A percentile compares a stretch with the other conserved stretches of the same genome.
Conservation (phyloP, 805 yeast species). For the Starmerella potacharoeniae region DNA sequence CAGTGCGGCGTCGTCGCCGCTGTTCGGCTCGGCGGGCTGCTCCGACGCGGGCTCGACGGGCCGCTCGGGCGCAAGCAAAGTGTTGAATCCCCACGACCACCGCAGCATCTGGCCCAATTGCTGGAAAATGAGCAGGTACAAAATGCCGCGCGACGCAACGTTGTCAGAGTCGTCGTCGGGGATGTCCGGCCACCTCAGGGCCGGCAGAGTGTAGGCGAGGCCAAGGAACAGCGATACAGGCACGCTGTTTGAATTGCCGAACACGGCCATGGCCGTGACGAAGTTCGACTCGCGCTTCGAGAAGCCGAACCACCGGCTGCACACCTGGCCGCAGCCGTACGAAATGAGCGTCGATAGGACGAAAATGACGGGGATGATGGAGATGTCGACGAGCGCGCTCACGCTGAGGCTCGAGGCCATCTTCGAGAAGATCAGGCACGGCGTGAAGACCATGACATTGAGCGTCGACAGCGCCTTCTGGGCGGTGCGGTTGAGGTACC, state of each 20-base stretch:
- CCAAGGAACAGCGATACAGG: slow-evolving; percentile 84
- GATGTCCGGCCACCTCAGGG: slow-evolving; percentile 46
- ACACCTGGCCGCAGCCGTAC: slow-evolving; percentile 45
- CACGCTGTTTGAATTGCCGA: slow-evolving; percentile 88
- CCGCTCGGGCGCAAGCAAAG: slow-evolving; percentile 36
- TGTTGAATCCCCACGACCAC: slow-evolving; percentile 67
- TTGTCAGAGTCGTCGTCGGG: slow-evolving; percentile 43
- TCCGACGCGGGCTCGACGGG: background rate
- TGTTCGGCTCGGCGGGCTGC: background rate
- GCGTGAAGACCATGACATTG: slow-evolving; percentile 88
- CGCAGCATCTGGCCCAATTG: slow-evolving; percentile 56
- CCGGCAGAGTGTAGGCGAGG: slow-evolving; percentile 47
- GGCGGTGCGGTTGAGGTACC: slow-evolving; percentile 56
- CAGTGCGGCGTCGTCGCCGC: background rate
- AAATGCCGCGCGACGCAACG: slow-evolving; percentile 51
- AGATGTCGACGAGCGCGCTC: slow-evolving; percentile 65
- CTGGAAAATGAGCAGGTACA: slow-evolving; percentile 51
- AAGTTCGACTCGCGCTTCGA: slow-evolving; percentile 73
- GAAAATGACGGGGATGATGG: slow-evolving; percentile 74
- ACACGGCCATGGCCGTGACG: slow-evolving; percentile 93
- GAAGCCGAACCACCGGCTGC: slow-evolving; percentile 43
- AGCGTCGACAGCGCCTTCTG: slow-evolving; percentile 66
- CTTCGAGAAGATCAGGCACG: slow-evolving; percentile 84
- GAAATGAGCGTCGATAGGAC: slow-evolving; percentile 76
- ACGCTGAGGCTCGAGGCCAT: slow-evolving; percentile 56